A percentile compares a stretch with the other conserved stretches of the same genome.
Conservation (phyloP, 495 filamentous ascomycete species). For the Penicillium lividum region DNA sequence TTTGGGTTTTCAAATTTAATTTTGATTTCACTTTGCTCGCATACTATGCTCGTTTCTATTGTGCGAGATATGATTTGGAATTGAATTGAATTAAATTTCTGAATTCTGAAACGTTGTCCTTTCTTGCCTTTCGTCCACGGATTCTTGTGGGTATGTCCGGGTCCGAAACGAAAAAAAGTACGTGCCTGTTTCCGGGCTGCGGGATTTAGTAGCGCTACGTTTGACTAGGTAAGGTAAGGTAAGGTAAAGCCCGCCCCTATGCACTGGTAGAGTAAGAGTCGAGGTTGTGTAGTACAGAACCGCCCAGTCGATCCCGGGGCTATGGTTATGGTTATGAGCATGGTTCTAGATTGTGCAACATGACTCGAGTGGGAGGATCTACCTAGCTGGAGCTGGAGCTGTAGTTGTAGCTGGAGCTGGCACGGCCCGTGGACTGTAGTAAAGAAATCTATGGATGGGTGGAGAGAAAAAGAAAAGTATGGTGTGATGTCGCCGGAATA, state of each 20-base stretch:
- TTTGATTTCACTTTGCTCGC: too few species aligned
- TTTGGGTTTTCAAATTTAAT: too few species aligned
- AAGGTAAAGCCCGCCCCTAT: too few species aligned
- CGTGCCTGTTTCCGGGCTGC: not conserved
- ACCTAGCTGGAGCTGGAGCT: slow-evolving; percentile 1
- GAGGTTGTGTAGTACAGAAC: not conserved
- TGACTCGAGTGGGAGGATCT: not conserved
- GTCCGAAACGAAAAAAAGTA: not conserved
- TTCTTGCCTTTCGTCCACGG: too few species aligned
- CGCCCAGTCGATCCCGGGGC: not conserved
- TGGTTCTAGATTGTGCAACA: not conserved
- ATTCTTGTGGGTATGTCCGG: not conserved
- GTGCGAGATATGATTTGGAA: too few species aligned
- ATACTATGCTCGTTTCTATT: too few species aligned
- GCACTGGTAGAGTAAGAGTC: not conserved
- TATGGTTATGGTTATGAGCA: too few species aligned
- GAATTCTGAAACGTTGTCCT: not conserved
- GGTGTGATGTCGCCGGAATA: slow-evolving; percentile 3
- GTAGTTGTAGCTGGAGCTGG: slow-evolving; percentile 13
- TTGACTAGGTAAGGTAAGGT: too few species aligned
- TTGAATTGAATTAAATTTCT: too few species aligned
- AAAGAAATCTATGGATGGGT: slow-evolving; percentile 4
- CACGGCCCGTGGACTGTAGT: slow-evolving; percentile 14
- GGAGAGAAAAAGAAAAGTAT: not conserved
- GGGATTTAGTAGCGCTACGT: not conserved